phyloP scores from a whole-genome alignment of 208 protist species.

The Leishmania lainsoni region DNA sequence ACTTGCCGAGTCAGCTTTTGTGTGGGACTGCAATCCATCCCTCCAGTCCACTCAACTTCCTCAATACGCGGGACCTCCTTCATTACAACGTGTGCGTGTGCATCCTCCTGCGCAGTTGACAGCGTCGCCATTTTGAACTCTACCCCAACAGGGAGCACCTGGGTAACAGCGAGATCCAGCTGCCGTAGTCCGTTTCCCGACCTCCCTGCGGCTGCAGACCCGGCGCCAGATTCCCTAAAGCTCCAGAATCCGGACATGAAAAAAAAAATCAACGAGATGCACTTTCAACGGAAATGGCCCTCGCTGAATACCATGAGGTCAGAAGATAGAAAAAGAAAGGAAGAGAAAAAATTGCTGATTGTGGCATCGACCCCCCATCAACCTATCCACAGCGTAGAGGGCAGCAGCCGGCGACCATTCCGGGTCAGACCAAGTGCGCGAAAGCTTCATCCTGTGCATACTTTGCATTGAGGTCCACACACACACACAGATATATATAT shows the following conservation, averaged over 20 bases:
- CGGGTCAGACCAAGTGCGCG: background rate
- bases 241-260: conserved; percentile 76
- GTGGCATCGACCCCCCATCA: background rate
- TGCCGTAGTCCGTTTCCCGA: background rate
- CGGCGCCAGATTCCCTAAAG: conserved; percentile 41
- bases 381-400: background rate
- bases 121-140: conserved; percentile 7
- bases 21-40: background rate
- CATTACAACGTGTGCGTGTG: background rate
- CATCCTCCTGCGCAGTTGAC: background rate
- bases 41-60: background rate
- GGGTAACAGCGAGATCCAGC: conserved; percentile 18
- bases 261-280: conserved; percentile 4
- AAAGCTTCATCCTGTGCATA: background rate
- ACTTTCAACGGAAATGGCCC: background rate
- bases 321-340: background rate
- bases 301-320: background rate
- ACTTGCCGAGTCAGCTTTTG: background rate
- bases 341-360: background rate
- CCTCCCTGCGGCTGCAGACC: background rate
- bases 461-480: too few species aligned
- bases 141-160: conserved; percentile 23
- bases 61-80: background rate
- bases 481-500: background rate
- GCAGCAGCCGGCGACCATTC: background rate